Percentiles rank a stretch among this genome's conserved stretches.
Conservation (phyloP, 306 rosid genomes). For the Vigna unguiculata region DNA sequence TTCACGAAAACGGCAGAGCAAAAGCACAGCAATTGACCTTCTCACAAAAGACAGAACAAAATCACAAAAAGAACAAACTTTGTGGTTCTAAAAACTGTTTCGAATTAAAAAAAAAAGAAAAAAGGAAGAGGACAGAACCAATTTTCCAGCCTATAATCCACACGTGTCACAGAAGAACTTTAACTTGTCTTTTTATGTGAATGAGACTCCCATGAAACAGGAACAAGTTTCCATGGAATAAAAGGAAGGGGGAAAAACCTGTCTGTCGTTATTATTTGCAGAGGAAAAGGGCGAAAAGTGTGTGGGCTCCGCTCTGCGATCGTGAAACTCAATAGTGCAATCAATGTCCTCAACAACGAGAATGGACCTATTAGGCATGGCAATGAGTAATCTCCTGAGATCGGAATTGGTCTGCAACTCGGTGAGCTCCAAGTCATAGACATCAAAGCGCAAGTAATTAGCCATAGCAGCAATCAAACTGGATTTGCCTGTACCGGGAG, state of each 20-base stretch:
- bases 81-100: neutral
- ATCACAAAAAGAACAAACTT: neutral
- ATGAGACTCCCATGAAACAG: neutral
- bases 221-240: neutral
- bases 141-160: neutral
- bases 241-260: conserved; percentile 38
- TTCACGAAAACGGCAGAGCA: neutral
- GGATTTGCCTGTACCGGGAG: conserved; percentile 89
- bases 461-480: conserved; percentile 91
- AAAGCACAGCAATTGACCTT: neutral
- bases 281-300: neutral
- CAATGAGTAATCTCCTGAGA: conserved; percentile 59
- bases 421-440: conserved; percentile 78
- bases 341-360: conserved; percentile 88
- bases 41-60: neutral
- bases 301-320: conserved; percentile 40
- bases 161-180: neutral
- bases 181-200: neutral
- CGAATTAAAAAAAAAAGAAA: neutral
- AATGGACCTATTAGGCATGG: conserved; percentile 69
- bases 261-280: neutral
- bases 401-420: conserved; percentile 48
- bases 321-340: conserved; percentile 61
- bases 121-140: neutral
- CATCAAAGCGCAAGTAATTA: conserved; percentile 65